Percentiles rank a stretch among this genome's conserved stretches.
phyloP scores from a whole-genome alignment of 768 basidiomycete genomes.

The Amanita molliuscula region DNA sequence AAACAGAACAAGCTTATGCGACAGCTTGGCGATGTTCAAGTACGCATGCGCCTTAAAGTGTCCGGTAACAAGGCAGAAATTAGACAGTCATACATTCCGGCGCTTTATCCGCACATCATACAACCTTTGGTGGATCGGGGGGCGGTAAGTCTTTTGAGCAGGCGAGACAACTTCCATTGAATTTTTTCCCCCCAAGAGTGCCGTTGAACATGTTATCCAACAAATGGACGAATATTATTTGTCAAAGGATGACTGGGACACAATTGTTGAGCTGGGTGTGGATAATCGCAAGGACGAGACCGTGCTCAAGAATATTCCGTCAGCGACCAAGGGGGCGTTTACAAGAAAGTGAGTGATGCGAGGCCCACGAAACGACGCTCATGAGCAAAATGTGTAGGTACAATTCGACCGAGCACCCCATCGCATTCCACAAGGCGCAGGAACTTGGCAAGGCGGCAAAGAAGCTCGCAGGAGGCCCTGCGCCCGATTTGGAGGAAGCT shows the following conservation, averaged over 20 bases:
- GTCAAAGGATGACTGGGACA: constrained; percentile 94
- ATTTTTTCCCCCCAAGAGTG: constrained; percentile 37
- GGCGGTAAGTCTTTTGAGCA: constrained; percentile 36
- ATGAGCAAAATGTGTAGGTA: constrained; percentile 44
- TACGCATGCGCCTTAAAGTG: constrained; percentile 89
- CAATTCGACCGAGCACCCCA: constrained; percentile 82
- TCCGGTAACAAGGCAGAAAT: constrained; percentile 89
- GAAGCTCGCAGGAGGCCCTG: constrained; percentile 64
- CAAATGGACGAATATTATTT: constrained; percentile 93
- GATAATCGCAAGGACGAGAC: constrained; percentile 65
- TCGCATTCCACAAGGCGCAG: constrained; percentile 86
- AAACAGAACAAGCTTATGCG: constrained; percentile 76
- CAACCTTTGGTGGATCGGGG: constrained; percentile 68
- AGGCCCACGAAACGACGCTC: background rate
- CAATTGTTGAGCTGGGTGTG: constrained; percentile 87
- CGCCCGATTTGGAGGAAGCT: constrained; percentile 89
- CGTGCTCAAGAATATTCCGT: constrained; percentile 75
- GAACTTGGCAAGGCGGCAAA: constrained; percentile 74
- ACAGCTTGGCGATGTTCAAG: constrained; percentile 83
- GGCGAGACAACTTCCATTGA: background rate
- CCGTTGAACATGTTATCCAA: constrained; percentile 73
- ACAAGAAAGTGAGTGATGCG: constrained; percentile 59
- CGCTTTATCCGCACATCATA: constrained; percentile 75
- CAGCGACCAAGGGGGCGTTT: constrained; percentile 74
- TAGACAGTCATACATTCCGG: constrained; percentile 83